Evolutionary conservation across 2,329 filamentous ascomycete species (phyloP).

Genomic region (Calonectria pauciramosa): DNA sequence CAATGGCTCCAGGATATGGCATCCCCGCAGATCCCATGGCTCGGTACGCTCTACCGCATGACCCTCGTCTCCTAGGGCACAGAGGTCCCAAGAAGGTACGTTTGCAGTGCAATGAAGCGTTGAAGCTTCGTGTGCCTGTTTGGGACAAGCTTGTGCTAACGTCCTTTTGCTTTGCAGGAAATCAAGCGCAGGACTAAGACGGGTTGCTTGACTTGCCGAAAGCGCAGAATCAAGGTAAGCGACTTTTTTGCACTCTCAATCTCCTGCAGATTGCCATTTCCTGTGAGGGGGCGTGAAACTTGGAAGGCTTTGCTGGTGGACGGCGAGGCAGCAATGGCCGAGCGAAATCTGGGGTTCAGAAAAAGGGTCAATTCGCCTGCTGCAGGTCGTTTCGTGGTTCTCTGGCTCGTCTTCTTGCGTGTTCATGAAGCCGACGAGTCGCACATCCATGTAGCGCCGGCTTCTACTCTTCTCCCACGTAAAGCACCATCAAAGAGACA

Average conservation of each 20-base stretch:
- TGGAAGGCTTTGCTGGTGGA: conserved; percentile 29
- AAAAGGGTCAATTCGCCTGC: conserved; percentile 32
- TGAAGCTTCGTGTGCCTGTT: background rate
- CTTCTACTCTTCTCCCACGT: conserved; percentile 33
- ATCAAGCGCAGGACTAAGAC: conserved; percentile 75
- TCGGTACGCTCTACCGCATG: conserved; percentile 63
- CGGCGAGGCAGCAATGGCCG: conserved; percentile 27
- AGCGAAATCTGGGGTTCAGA: conserved; percentile 32
- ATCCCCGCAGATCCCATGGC: conserved; percentile 59
- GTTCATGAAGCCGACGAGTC: conserved; percentile 37
- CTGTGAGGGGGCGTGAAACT: conserved; percentile 25
- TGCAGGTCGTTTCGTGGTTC: conserved; percentile 36
- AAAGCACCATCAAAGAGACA: conserved; percentile 32
- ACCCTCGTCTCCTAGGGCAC: conserved; percentile 62
- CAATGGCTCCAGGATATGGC: conserved; percentile 53
- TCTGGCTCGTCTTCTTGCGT: conserved; percentile 35
- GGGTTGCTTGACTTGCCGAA: conserved; percentile 73
- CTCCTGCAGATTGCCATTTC: conserved; percentile 20
- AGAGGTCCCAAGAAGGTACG: conserved; percentile 71
- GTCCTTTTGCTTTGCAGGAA: conserved; percentile 58
- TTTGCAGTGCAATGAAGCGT: conserved; percentile 21
- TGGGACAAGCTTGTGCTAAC: conserved; percentile 30
- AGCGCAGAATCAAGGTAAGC: conserved; percentile 73
- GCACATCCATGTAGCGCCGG: conserved; percentile 40
- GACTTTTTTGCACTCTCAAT: conserved; percentile 40